These are phyloP conservation scores for Stephania yunnanensis DNA, from an alignment of 164 flowering plant genomes.

Conservation along the genomic window DNA sequence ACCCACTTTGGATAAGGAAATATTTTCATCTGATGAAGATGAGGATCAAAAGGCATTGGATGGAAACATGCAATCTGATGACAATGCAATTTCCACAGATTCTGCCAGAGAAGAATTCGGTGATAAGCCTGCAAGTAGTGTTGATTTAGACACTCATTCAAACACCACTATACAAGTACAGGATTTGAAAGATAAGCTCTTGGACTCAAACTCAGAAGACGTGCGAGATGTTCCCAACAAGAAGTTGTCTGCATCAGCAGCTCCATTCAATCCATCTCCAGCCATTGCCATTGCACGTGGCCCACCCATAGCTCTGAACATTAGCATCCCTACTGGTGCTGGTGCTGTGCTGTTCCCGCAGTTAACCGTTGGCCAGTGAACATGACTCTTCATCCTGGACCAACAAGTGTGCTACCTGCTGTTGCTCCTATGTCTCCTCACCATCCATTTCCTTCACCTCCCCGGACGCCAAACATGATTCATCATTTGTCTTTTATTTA, in stretches of 20 bases:
- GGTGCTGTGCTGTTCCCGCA: slow-evolving; percentile 42
- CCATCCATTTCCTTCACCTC: slow-evolving; percentile 77
- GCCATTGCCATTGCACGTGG: slow-evolving; percentile 34
- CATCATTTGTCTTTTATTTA: slow-evolving; percentile 75
- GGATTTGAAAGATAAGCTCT: slow-evolving; percentile 38
- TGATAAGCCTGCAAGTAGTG: slow-evolving; percentile 20
- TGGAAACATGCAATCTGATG: slow-evolving; percentile 22
- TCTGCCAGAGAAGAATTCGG: slow-evolving; percentile 16
- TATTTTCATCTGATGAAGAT: slow-evolving; percentile 12
- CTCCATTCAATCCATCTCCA: slow-evolving; percentile 84
- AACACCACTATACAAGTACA: slow-evolving; percentile 31
- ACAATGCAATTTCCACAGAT: slow-evolving; percentile 20
- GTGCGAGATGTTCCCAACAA: slow-evolving; percentile 47
- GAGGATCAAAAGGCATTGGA: slow-evolving; percentile 26
- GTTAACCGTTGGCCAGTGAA: slow-evolving; percentile 79
- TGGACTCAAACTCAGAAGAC: slow-evolving; percentile 31
- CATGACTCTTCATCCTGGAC: slow-evolving; percentile 67
- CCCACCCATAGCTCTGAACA: slow-evolving; percentile 54
- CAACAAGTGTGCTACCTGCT: slow-evolving; percentile 43
- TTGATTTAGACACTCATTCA: slow-evolving; percentile 23
- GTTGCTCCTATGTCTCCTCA: slow-evolving; percentile 67
- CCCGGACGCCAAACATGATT: slow-evolving; percentile 76
- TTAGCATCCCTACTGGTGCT: slow-evolving; percentile 51
- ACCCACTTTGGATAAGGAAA: slow-evolving; percentile 16
- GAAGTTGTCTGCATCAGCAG: slow-evolving; percentile 92